These are phyloP conservation scores for Radiomyces spectabilis DNA, from an alignment of 192 early-diverging fungal genomes.

Conservation along the genomic window DNA sequence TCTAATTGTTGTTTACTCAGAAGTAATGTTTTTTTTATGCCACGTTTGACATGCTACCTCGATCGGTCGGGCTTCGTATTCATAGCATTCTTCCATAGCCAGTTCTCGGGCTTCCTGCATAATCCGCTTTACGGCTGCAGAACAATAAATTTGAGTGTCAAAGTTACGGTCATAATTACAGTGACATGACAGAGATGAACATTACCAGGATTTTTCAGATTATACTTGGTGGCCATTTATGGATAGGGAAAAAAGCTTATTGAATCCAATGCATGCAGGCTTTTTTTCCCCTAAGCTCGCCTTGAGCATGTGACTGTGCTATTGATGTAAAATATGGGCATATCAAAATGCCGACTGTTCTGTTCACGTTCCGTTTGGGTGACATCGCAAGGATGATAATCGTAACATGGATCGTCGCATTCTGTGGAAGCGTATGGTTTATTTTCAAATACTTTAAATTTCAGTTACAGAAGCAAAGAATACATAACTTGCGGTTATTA, in stretches of 20 bases:
- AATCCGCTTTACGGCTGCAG: slow-evolving; percentile 70
- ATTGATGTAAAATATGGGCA: no score
- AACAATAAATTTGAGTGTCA: not conserved
- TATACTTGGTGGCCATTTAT: slow-evolving; percentile 1
- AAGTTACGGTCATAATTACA: not conserved
- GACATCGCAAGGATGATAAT: no score
- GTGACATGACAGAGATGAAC: not conserved
- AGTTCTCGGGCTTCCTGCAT: slow-evolving; percentile 74
- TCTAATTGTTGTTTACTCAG: slow-evolving; percentile 33
- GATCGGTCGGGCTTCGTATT: slow-evolving; percentile 70
- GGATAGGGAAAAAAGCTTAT: not conserved
- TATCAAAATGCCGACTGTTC: no score
- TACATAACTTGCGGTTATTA: slow-evolving; percentile 16
- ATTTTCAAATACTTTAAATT: not conserved
- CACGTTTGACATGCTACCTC: slow-evolving; percentile 33
- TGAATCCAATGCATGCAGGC: no score
- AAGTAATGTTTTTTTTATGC: not conserved
- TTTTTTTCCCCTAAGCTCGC: not conserved
- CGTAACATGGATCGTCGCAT: no score
- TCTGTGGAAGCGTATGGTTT: not conserved
- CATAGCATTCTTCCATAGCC: slow-evolving; percentile 54
- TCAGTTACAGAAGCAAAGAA: slow-evolving; percentile 10
- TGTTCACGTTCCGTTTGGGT: no score
- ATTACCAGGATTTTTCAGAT: slow-evolving; percentile 15
- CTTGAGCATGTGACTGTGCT: not conserved